Percentiles rank a stretch among this genome's conserved stretches.
phyloP scores from a whole-genome alignment of 2,329 filamentous ascomycete species.

The Sporothrix brasiliensis region DNA sequence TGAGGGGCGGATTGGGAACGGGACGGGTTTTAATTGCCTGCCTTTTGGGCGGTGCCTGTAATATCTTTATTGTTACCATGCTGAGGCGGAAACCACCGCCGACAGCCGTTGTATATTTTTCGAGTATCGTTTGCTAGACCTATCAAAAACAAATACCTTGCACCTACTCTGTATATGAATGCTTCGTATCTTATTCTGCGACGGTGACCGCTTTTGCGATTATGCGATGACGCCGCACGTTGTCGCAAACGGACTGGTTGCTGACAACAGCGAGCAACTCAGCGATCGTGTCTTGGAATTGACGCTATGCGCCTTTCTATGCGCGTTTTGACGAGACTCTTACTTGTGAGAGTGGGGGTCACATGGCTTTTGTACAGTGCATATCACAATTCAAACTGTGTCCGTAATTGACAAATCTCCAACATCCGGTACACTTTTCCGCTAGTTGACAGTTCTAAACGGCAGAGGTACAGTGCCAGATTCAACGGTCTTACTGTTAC shows the following conservation, averaged over 20 bases:
- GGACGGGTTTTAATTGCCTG: constrained; percentile 17
- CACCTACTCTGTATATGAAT: neutral
- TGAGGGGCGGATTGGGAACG: constrained; percentile 11
- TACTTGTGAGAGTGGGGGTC: neutral
- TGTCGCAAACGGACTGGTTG: constrained; percentile 19
- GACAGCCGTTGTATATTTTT: constrained; percentile 24
- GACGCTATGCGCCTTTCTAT: constrained; percentile 8
- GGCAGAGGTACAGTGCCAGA: neutral
- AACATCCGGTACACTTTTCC: neutral
- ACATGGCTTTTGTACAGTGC: neutral
- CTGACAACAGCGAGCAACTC: constrained; percentile 17
- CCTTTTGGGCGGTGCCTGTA: constrained; percentile 8
- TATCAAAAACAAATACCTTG: neutral
- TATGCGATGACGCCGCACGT: neutral
- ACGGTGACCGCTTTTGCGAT: constrained; percentile 12
- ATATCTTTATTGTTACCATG: constrained; percentile 17
- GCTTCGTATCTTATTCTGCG: neutral
- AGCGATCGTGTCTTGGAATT: constrained; percentile 23
- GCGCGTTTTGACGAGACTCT: constrained; percentile 14
- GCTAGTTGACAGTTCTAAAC: neutral
- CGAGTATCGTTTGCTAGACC: constrained; percentile 11
- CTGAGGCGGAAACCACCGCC: constrained; percentile 18
- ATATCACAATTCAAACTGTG: neutral
- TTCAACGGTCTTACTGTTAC: constrained; percentile 3
- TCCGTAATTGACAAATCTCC: neutral